phyloP scores from a whole-genome alignment of 768 basidiomycete species.

The Pisolithus albus region DNA sequence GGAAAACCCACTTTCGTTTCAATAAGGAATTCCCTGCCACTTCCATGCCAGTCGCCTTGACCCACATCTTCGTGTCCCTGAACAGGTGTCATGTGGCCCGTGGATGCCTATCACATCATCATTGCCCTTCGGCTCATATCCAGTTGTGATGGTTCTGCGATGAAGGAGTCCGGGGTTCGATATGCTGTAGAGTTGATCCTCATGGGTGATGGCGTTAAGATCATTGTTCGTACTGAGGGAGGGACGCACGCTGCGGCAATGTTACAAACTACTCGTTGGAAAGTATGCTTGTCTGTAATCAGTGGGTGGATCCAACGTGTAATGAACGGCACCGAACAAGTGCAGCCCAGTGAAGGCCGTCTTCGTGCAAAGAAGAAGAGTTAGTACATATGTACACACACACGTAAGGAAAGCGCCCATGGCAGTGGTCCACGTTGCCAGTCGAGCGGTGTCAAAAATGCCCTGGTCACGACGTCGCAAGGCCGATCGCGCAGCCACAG shows the following conservation, averaged over 20 bases:
- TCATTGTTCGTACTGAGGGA: slow-evolving; percentile 11
- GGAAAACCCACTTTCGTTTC: slow-evolving; percentile 8
- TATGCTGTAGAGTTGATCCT: slow-evolving; percentile 16
- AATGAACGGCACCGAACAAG: too few relatives aligned
- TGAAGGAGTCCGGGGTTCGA: slow-evolving; percentile 10
- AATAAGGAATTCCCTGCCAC: slow-evolving; percentile 8
- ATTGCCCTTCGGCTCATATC: slow-evolving; percentile 11
- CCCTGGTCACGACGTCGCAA: too few relatives aligned
- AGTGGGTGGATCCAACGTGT: too few relatives aligned
- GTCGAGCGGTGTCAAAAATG: too few relatives aligned
- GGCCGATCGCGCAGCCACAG: too few relatives aligned
- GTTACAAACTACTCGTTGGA: too few relatives aligned
- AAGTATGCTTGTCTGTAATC: too few relatives aligned
- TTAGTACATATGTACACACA: too few relatives aligned
- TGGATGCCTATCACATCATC: slow-evolving; percentile 14
- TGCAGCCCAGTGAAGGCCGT: too few relatives aligned
- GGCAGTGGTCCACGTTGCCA: too few relatives aligned
- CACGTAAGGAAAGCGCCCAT: too few relatives aligned
- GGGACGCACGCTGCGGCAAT: slow-evolving; percentile 14
- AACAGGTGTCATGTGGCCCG: slow-evolving; percentile 10
- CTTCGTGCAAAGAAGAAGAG: too few relatives aligned
- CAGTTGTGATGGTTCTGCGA: slow-evolving; percentile 21
- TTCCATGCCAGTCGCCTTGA: slow-evolving; percentile 10
- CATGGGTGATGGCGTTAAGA: slow-evolving; percentile 16
- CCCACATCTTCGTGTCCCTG: slow-evolving; percentile 8